These are phyloP conservation scores for Agastache rugosa DNA, from an alignment of 257 asterid species.

Conservation along the genomic window DNA sequence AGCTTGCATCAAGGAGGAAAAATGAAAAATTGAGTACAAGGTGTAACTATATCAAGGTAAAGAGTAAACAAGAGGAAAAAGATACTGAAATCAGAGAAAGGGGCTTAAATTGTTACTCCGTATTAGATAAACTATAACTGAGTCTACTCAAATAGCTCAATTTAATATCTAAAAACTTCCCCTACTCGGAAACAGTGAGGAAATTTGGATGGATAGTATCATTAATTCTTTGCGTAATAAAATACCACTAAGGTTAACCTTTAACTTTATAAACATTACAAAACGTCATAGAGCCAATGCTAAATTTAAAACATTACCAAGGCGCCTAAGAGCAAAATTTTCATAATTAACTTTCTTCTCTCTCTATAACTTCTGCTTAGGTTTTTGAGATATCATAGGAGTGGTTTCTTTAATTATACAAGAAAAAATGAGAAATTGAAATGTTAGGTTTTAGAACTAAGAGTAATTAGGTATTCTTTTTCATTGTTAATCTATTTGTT, in stretches of 20 bases:
- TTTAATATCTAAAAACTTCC: not conserved
- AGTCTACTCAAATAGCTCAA: conserved; percentile 6
- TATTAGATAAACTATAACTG: not conserved
- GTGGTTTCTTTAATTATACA: not conserved
- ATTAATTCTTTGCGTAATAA: not conserved
- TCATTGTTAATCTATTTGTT: not conserved
- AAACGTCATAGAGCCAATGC: not conserved
- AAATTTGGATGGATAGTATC: not conserved
- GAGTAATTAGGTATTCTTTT: not conserved
- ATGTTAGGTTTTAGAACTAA: not conserved
- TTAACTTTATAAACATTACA: not conserved
- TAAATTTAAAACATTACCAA: not conserved
- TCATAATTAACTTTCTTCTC: not conserved
- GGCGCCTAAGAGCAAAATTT: not conserved
- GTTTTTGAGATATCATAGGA: not conserved
- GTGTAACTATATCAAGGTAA: not conserved
- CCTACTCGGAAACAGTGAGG: not conserved
- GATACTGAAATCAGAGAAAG: not conserved
- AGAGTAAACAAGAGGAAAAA: not conserved
- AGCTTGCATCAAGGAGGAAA: not conserved
- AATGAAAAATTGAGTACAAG: not conserved
- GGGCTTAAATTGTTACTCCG: conserved; percentile 2
- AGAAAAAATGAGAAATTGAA: conserved; percentile 12
- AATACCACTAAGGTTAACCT: not conserved
- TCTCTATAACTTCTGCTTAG: not conserved